Evolutionary conservation across 2,329 filamentous ascomycete species (phyloP).

Genomic region (Ceratocystis cubensis): DNA sequence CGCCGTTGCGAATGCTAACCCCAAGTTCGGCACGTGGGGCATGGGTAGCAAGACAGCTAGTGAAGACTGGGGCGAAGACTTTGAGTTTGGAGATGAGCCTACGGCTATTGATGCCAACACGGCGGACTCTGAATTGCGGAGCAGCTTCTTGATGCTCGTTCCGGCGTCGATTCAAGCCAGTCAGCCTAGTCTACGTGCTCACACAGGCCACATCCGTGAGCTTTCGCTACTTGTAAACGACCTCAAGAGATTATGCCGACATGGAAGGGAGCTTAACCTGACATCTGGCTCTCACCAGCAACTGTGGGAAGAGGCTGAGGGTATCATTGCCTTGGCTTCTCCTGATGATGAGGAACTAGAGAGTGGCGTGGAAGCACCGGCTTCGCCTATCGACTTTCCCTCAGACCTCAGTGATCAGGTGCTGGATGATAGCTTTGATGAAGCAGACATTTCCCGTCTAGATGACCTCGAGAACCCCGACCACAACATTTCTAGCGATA

Average conservation of each 20-base stretch:
- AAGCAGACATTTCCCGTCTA: neutral
- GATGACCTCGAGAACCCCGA: conserved; percentile 13
- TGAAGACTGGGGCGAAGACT: conserved; percentile 85
- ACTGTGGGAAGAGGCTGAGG: conserved; percentile 71
- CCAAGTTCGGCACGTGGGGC: conserved; percentile 73
- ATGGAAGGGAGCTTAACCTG: conserved; percentile 56
- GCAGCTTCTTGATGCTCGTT: conserved; percentile 48
- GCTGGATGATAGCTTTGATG: conserved; percentile 23
- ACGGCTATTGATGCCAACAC: conserved; percentile 30
- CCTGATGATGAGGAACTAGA: conserved; percentile 48
- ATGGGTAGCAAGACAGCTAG: conserved; percentile 65
- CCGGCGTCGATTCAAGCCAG: conserved; percentile 69
- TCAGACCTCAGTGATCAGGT: conserved; percentile 35
- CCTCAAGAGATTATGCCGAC: conserved; percentile 61
- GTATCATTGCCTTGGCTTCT: conserved; percentile 73
- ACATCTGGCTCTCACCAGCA: conserved; percentile 44
- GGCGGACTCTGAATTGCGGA: conserved; percentile 24
- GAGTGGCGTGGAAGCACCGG: conserved; percentile 30
- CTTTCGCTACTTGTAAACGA: conserved; percentile 72
- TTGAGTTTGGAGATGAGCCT: conserved; percentile 52
- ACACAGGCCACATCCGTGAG: conserved; percentile 73
- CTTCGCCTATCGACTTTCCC: conserved; percentile 31
- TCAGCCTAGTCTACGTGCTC: conserved; percentile 68
- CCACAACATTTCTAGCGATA: conserved; percentile 3
- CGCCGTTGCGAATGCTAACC: conserved; percentile 25